These are phyloP conservation scores for Colletotrichum lupini DNA, from an alignment of 2,329 filamentous ascomycete species.

Conservation along the genomic window DNA sequence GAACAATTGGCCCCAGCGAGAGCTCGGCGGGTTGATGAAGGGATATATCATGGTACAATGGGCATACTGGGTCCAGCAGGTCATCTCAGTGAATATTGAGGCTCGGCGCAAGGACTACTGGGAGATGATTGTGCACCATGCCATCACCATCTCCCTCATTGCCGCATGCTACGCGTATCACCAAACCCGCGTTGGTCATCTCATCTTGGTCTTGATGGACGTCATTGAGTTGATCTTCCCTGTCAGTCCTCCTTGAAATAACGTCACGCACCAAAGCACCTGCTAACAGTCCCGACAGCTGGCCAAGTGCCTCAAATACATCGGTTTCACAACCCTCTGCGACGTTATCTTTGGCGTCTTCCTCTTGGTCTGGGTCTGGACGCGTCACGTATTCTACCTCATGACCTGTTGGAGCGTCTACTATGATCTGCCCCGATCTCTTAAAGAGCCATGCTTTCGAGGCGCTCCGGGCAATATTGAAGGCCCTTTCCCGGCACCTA, in stretches of 20 bases:
- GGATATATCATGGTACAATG: constrained; percentile 10
- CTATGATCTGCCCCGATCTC: background rate
- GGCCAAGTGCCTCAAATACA: constrained; percentile 1
- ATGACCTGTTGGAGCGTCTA: constrained; percentile 13
- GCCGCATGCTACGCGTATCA: constrained; percentile 10
- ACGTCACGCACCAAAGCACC: too few species aligned
- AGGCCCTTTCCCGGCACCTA: background rate
- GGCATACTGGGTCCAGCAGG: constrained; percentile 24
- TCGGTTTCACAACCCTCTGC: constrained; percentile 9
- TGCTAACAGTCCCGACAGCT: background rate
- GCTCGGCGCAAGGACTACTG: constrained; percentile 5
- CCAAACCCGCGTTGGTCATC: constrained; percentile 5
- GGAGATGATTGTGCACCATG: constrained; percentile 5
- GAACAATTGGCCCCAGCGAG: background rate
- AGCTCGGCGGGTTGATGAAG: constrained; percentile 23
- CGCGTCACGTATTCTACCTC: constrained; percentile 7
- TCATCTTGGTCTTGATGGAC: constrained; percentile 9
- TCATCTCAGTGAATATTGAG: constrained; percentile 20
- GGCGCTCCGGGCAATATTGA: background rate
- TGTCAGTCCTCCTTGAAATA: background rate
- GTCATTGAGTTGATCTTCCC: constrained; percentile 11
- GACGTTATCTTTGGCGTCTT: constrained; percentile 11
- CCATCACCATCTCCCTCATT: constrained; percentile 3
- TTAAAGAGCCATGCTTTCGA: constrained; percentile 1
- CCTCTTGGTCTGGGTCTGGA: constrained; percentile 3